These are phyloP conservation scores for Anthracocystis panici-leucophaei DNA, from an alignment of 1,284 basidiomycete genomes.

Conservation along the genomic window DNA sequence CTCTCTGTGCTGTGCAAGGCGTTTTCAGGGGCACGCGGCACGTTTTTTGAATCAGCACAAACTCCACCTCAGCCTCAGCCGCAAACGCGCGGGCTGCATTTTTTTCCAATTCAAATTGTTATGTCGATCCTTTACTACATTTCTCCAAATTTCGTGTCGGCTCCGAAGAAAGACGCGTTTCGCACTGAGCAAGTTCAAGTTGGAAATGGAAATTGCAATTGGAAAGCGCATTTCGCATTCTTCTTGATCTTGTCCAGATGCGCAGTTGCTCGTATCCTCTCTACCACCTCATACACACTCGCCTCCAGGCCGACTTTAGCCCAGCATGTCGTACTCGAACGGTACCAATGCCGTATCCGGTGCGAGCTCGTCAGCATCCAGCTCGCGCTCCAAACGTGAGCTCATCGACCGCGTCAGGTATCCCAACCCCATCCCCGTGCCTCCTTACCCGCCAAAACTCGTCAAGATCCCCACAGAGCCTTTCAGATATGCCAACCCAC, in stretches of 20 bases:
- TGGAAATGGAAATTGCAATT: background rate
- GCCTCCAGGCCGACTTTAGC: background rate
- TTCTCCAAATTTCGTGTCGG: constrained; percentile 14
- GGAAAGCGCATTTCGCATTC: too few relatives aligned
- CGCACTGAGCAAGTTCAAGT: too few relatives aligned
- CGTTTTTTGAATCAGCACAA: constrained; percentile 12
- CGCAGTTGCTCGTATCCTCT: background rate
- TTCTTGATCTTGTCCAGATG: constrained; percentile 12
- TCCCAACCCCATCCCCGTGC: constrained; percentile 68
- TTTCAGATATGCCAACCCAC: constrained; percentile 61
- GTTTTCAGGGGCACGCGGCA: constrained; percentile 13
- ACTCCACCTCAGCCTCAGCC: constrained; percentile 9
- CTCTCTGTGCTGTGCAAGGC: background rate
- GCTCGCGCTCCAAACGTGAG: constrained; percentile 55
- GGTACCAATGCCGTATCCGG: constrained; percentile 15
- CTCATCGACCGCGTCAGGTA: constrained; percentile 68
- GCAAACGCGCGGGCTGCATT: background rate
- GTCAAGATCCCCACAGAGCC: constrained; percentile 57
- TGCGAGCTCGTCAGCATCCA: constrained; percentile 22
- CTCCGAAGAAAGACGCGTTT: constrained; percentile 30
- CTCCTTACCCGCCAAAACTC: constrained; percentile 68
- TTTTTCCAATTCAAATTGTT: constrained; percentile 11
- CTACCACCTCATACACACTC: constrained; percentile 1
- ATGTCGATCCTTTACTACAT: background rate
- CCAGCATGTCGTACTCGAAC: constrained; percentile 45